A percentile compares a stretch with the other conserved stretches of the same genome.
phyloP scores from a whole-genome alignment of 306 rosid species.

The Astragalus membranaceus region DNA sequence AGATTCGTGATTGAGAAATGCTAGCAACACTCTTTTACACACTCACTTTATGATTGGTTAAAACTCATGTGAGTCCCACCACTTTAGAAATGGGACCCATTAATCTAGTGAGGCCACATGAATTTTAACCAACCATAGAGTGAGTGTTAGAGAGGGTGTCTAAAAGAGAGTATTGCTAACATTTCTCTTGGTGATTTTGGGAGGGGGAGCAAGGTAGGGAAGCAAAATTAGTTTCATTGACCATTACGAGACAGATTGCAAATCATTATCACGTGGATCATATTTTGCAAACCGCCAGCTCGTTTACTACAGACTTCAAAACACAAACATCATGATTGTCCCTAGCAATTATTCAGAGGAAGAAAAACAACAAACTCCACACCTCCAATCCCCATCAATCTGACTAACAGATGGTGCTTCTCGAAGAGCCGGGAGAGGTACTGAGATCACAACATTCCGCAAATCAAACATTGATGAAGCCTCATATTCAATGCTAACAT shows the following conservation, averaged over 20 bases:
- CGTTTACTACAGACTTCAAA: neutral
- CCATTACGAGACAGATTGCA: neutral
- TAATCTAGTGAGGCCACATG: too few relatives aligned
- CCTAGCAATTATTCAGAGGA: neutral
- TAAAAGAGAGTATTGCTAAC: too few relatives aligned
- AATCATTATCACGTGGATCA: neutral
- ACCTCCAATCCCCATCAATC: slow-evolving; percentile 94
- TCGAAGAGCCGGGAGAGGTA: slow-evolving; percentile 92
- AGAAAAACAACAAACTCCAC: neutral
- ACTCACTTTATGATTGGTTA: too few relatives aligned
- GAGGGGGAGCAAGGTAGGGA: neutral
- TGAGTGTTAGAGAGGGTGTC: too few relatives aligned
- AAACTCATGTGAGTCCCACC: too few relatives aligned
- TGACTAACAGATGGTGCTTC: slow-evolving; percentile 87
- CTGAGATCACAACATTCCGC: slow-evolving; percentile 68
- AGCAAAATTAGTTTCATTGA: neutral
- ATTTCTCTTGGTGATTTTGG: neutral
- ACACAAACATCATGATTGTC: neutral
- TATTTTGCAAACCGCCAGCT: neutral
- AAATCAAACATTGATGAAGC: slow-evolving; percentile 83
- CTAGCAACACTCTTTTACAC: too few relatives aligned
- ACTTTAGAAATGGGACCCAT: too few relatives aligned
- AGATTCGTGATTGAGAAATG: neutral
- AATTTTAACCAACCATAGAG: too few relatives aligned
- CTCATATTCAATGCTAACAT: slow-evolving; percentile 91